These are phyloP conservation scores for Hemisphaericaspora xylanilytica DNA, from an alignment of 1,139 yeast genomes.

Conservation along the genomic window DNA sequence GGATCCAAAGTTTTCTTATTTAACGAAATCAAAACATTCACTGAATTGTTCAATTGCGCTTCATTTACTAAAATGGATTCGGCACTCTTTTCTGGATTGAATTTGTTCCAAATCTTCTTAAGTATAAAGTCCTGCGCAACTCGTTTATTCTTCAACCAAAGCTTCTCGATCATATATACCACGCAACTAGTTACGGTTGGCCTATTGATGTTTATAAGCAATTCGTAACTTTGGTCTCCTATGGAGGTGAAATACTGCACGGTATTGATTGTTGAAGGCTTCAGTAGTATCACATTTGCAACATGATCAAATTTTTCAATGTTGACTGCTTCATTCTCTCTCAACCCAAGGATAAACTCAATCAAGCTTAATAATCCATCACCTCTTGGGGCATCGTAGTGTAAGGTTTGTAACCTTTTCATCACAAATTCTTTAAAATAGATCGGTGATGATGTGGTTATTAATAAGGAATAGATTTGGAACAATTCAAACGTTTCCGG, in stretches of 20 bases:
- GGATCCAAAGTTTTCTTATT: conserved; percentile 49
- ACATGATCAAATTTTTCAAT: conserved; percentile 65
- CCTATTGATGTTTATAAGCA: conserved; percentile 58
- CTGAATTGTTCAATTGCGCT: conserved; percentile 53
- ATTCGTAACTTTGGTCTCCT: conserved; percentile 57
- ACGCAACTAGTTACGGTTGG: conserved; percentile 61
- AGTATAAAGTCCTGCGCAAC: conserved; percentile 63
- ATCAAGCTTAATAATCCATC: conserved; percentile 73
- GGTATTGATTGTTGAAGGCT: conserved; percentile 53
- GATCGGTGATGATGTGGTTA: conserved; percentile 41
- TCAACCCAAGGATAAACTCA: conserved; percentile 73
- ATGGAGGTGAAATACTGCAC: conserved; percentile 52
- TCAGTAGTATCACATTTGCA: conserved; percentile 56
- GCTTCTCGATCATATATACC: conserved; percentile 50
- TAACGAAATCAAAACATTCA: conserved; percentile 66
- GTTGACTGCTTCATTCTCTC: conserved; percentile 65
- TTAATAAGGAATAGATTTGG: conserved; percentile 52
- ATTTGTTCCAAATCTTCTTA: conserved; percentile 41
- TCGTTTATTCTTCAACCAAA: conserved; percentile 51
- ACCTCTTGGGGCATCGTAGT: conserved; percentile 46
- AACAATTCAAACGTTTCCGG: conserved; percentile 64
- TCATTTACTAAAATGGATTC: conserved; percentile 30
- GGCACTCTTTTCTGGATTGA: conserved; percentile 31
- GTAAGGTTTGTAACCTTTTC: conserved; percentile 49
- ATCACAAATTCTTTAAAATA: conserved; percentile 46